Evolutionary conservation across 1,284 basidiomycete species (phyloP).

Genomic region (Exobasidium cylindrosporum): DNA sequence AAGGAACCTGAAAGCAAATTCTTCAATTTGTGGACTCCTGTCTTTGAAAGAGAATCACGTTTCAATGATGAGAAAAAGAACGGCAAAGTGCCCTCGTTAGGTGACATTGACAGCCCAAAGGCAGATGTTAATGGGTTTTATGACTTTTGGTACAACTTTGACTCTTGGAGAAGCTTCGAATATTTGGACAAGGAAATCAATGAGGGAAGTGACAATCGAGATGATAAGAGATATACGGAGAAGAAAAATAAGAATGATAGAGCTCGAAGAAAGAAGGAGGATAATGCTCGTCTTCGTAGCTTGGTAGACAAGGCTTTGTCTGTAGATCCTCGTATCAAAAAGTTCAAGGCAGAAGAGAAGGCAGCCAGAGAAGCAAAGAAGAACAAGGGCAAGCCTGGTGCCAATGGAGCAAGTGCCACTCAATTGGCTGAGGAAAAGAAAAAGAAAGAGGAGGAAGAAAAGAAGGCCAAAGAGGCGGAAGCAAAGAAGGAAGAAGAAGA

Average conservation of each 20-base stretch:
- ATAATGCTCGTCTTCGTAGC: conserved; percentile 81
- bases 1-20: conserved; percentile 63
- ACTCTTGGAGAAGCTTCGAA: conserved; percentile 97
- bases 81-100: conserved; percentile 82
- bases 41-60: conserved; percentile 85
- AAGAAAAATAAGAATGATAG: conserved; percentile 99
- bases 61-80: conserved; percentile 69
- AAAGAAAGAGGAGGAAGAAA: conserved; percentile 53
- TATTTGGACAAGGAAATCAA: conserved; percentile 98
- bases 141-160: conserved; percentile 99
- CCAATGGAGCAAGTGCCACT: conserved; percentile 50
- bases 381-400: conserved; percentile 60
- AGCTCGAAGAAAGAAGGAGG: conserved; percentile 93
- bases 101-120: conserved; percentile 71
- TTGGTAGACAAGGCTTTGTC: conserved; percentile 84
- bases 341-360: conserved; percentile 95
- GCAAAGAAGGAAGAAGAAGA: conserved; percentile 70
- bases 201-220: conserved; percentile 93
- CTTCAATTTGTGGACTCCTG: conserved; percentile 66
- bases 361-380: conserved; percentile 91
- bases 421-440: conserved; percentile 23
- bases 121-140: conserved; percentile 88
- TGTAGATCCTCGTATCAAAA: conserved; percentile 91
- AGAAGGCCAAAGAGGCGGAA: conserved; percentile 67
- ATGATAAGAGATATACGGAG: conserved; percentile 97